phyloP scores from a whole-genome alignment of 257 asterid genomes.

The Agastache rugosa region DNA sequence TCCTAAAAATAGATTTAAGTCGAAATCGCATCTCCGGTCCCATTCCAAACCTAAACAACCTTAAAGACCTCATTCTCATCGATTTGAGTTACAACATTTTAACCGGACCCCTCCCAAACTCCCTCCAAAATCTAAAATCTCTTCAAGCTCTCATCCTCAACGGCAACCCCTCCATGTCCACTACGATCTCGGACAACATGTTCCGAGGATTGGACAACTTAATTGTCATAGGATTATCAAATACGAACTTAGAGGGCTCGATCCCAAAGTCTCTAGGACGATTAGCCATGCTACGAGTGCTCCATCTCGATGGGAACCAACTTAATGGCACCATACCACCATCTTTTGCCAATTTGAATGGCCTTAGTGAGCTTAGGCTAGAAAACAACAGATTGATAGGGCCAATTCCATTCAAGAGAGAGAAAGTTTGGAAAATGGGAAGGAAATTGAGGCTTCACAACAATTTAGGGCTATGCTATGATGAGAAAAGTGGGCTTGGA shows the following conservation, averaged over 20 bases:
- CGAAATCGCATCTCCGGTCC: conserved; percentile 72
- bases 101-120: conserved; percentile 49
- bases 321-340: conserved; percentile 70
- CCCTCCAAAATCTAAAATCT: conserved; percentile 50
- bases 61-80: conserved; percentile 53
- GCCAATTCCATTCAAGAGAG: conserved; percentile 71
- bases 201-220: conserved; percentile 55
- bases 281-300: conserved; percentile 52
- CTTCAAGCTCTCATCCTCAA: conserved; percentile 70
- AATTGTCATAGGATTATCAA: conserved; percentile 58
- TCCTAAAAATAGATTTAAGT: conserved; percentile 73
- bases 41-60: conserved; percentile 46
- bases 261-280: conserved; percentile 70
- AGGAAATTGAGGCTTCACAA: conserved; percentile 67
- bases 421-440: conserved; percentile 86
- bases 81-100: conserved; percentile 76
- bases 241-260: conserved; percentile 60
- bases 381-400: conserved; percentile 62
- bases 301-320: conserved; percentile 74
- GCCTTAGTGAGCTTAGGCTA: conserved; percentile 69
- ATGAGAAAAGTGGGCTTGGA: conserved; percentile 64
- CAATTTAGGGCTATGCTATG: conserved; percentile 80
- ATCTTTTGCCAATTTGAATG: conserved; percentile 51
- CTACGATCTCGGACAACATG: conserved; percentile 43
- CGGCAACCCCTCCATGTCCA: conserved; percentile 57